Evolutionary conservation across 352 stramenopile genomes (phyloP).

Genomic region (Pythium coloratum): DNA sequence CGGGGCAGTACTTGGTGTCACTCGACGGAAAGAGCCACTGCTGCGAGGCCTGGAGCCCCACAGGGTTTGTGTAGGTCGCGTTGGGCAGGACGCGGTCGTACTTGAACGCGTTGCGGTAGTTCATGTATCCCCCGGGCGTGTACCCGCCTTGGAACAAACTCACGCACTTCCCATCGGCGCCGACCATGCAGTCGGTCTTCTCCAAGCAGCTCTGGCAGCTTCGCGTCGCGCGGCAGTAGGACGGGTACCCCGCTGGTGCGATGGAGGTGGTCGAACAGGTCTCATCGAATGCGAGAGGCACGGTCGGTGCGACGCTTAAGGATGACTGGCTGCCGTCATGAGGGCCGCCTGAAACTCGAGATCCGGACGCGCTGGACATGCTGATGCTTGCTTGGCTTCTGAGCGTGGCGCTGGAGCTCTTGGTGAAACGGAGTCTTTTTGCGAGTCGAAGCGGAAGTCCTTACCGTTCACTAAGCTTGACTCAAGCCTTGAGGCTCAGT

Average conservation of each 20-base stretch:
- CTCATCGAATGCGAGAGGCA: slow-evolving; percentile 7
- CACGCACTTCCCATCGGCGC: slow-evolving; percentile 15
- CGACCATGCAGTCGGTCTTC: slow-evolving; percentile 23
- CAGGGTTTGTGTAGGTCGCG: not conserved
- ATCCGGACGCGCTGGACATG: not conserved
- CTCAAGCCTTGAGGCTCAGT: too few relatives aligned
- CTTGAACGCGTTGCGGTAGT: slow-evolving; percentile 14
- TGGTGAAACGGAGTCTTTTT: too few relatives aligned
- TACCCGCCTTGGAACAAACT: not conserved
- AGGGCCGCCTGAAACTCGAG: not conserved
- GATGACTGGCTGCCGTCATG: not conserved
- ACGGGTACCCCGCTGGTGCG: not conserved
- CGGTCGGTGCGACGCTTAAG: too few relatives aligned
- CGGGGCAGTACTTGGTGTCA: slow-evolving; percentile 20
- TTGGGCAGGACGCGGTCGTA: slow-evolving; percentile 12
- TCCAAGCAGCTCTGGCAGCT: slow-evolving; percentile 23
- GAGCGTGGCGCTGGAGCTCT: too few relatives aligned
- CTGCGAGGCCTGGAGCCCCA: not conserved
- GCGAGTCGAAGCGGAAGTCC: too few relatives aligned
- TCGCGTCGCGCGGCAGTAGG: slow-evolving; percentile 12
- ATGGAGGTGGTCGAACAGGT: slow-evolving; percentile 14
- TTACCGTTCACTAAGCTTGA: too few relatives aligned
- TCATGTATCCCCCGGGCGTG: not conserved
- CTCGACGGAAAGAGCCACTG: slow-evolving; percentile 15
- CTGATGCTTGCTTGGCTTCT: not conserved